Percentiles rank a stretch among this genome's conserved stretches.
These are phyloP conservation scores for Vinca minor DNA, from an alignment of 257 asterid genomes.

Conservation along the genomic window DNA sequence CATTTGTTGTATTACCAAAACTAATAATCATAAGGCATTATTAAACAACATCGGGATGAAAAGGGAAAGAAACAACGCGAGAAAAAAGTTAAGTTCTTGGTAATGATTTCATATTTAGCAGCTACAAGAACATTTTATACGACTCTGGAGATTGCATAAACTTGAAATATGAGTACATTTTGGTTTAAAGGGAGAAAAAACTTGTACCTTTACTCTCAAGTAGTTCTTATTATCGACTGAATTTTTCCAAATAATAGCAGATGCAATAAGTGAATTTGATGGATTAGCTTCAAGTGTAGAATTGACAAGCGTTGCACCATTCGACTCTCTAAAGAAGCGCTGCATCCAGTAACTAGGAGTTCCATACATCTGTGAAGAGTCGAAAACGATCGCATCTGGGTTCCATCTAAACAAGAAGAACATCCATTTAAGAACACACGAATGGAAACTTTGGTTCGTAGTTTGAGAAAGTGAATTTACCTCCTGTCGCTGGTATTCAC, in stretches of 20 bases:
- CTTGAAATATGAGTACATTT: background rate
- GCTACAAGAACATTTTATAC: too few relatives aligned
- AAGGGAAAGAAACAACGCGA: too few relatives aligned
- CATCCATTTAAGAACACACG: background rate
- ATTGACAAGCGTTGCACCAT: constrained; percentile 71
- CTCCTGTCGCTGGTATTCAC: constrained; percentile 71
- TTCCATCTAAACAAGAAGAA: constrained; percentile 46
- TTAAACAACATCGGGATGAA: background rate
- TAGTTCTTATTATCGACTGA: constrained; percentile 28
- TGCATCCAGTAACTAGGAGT: constrained; percentile 99
- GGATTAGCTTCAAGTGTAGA: constrained; percentile 44
- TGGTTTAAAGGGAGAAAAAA: background rate
- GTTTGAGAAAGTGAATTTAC: constrained; percentile 29
- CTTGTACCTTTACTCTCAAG: constrained; percentile 35
- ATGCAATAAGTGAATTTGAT: constrained; percentile 49
- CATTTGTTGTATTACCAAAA: background rate
- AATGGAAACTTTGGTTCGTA: background rate
- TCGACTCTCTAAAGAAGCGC: constrained; percentile 76
- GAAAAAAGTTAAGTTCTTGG: too few relatives aligned
- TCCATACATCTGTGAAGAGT: constrained; percentile 63
- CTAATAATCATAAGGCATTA: background rate
- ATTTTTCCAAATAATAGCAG: constrained; percentile 66
- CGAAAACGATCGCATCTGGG: constrained; percentile 89
- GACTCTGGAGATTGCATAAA: too few relatives aligned
- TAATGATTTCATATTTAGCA: too few relatives aligned